These are phyloP conservation scores for Saccharomycopsis fodiens DNA, from an alignment of 805 yeast species.

Conservation along the genomic window DNA sequence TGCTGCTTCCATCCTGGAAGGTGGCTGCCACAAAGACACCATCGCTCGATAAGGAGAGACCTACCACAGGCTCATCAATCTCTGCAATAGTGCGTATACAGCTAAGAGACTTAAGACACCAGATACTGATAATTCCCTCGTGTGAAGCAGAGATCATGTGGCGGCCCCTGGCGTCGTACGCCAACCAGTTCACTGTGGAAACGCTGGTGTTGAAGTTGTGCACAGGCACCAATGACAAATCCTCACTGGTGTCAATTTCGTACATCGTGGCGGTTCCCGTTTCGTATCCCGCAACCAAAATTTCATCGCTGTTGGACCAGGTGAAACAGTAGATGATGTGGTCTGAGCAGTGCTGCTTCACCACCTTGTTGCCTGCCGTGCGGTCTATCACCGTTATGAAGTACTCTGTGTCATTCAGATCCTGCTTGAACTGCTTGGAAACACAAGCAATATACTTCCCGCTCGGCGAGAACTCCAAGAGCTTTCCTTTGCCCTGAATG, in stretches of 20 bases:
- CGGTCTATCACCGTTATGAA: conserved; percentile 2
- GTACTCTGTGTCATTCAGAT: conserved; percentile 1
- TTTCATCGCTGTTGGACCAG: conserved; percentile 13
- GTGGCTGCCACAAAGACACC: conserved; percentile 13
- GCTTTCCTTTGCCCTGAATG: conserved; percentile 8
- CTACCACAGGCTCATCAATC: conserved; percentile 16
- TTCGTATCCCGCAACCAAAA: conserved; percentile 8
- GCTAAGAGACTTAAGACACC: conserved; percentile 10
- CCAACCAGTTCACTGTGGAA: conserved; percentile 9
- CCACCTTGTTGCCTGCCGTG: conserved; percentile 1
- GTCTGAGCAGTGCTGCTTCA: background rate
- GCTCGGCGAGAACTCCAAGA: conserved; percentile 3
- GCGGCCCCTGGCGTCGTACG: conserved; percentile 11
- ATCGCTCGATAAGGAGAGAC: conserved; percentile 9
- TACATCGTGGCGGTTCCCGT: conserved; percentile 9
- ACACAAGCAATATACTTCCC: conserved; percentile 9
- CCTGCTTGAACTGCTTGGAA: conserved; percentile 6
- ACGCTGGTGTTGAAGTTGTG: conserved; percentile 7
- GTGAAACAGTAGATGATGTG: background rate
- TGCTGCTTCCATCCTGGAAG: conserved; percentile 11
- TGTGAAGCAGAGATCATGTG: conserved; percentile 8
- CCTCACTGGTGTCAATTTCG: background rate
- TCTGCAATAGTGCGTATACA: conserved; percentile 14
- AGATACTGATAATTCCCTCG: conserved; percentile 15
- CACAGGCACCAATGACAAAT: background rate